A percentile compares a stretch with the other conserved stretches of the same genome.
phyloP scores from a whole-genome alignment of 2,329 filamentous ascomycete species.

The Coleophoma eucalyptorum region DNA sequence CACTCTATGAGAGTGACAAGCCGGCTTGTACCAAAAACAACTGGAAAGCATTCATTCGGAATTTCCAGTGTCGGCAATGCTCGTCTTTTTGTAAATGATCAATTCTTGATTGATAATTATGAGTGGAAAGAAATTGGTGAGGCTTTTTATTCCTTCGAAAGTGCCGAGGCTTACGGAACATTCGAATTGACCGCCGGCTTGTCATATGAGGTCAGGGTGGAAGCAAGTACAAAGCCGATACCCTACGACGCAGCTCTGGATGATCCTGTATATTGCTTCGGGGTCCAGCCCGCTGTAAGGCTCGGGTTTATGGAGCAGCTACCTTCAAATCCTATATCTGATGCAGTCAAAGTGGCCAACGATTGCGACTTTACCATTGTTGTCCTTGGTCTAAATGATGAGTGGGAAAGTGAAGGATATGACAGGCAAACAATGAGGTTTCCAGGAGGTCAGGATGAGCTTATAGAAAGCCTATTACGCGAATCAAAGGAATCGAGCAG shows the following conservation, averaged over 20 bases:
- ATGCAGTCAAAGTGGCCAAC: conserved; percentile 8
- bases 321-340: conserved; percentile 3
- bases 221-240: not conserved
- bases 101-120: conserved; percentile 24
- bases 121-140: not conserved
- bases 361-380: conserved; percentile 7
- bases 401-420: conserved; percentile 20
- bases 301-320: not conserved
- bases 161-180: not conserved
- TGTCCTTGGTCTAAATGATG: conserved; percentile 10
- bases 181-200: not conserved
- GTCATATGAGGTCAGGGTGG: not conserved
- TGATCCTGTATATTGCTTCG: no score
- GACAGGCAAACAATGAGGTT: conserved; percentile 72
- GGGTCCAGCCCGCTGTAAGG: not conserved
- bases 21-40: not conserved
- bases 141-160: not conserved
- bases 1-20: not conserved
- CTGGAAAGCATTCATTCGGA: not conserved
- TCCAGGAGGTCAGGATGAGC: not conserved
- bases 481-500: not conserved
- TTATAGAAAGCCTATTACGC: not conserved
- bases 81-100: conserved; percentile 24
- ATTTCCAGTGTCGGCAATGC: not conserved
- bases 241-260: no score